Evolutionary conservation across 2,329 filamentous ascomycete genomes (phyloP).

Genomic region (Hypomyces perniciosus): DNA sequence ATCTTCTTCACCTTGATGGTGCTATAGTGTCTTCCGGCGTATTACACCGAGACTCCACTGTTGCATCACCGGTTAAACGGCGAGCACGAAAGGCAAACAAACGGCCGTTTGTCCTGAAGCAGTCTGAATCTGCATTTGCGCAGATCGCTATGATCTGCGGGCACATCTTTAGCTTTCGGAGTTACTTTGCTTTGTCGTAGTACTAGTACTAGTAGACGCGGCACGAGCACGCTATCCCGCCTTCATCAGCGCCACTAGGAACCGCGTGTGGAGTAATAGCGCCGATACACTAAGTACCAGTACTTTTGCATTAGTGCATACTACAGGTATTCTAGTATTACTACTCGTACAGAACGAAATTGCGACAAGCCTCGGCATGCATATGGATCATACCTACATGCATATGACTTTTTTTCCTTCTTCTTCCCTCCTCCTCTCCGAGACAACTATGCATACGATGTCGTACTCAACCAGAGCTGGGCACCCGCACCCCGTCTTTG

Average conservation of each 20-base stretch:
- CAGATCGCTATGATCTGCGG: constrained; percentile 7
- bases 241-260: too few species aligned
- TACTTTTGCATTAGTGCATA: background rate
- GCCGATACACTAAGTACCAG: background rate
- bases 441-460: background rate
- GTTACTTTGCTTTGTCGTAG: background rate
- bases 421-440: background rate
- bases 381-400: background rate
- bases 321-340: too few species aligned
- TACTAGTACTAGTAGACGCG: too few species aligned
- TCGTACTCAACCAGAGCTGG: too few species aligned
- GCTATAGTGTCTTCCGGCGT: background rate
- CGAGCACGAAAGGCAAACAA: background rate
- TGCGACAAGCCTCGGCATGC: background rate
- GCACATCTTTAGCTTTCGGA: background rate
- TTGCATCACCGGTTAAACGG: background rate
- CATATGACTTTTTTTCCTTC: background rate
- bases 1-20: background rate
- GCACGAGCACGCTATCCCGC: too few species aligned
- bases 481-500: background rate
- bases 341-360: too few species aligned
- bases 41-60: background rate
- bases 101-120: constrained; percentile 8
- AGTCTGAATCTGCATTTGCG: constrained; percentile 1
- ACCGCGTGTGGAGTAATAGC: too few species aligned